Percentiles rank a stretch among this genome's conserved stretches.
Evolutionary conservation across 768 basidiomycete species (phyloP).

Genomic region (Naganishia randhawae): DNA sequence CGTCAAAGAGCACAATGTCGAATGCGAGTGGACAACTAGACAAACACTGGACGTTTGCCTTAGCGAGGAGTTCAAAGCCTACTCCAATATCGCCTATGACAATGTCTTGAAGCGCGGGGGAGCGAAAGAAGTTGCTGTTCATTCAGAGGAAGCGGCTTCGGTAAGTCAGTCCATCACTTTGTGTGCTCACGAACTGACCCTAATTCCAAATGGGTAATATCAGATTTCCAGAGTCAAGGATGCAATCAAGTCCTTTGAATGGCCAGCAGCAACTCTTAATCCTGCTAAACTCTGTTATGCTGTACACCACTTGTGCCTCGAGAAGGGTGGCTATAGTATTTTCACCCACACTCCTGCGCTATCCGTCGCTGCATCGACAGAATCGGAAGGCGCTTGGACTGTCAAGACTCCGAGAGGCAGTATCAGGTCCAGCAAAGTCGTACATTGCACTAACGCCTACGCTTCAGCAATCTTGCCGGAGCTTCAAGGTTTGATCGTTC

Average conservation of each 20-base stretch:
- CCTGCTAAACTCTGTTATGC: conserved; percentile 47
- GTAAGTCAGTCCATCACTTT: not conserved
- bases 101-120: conserved; percentile 21
- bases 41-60: conserved; percentile 40
- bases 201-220: not conserved
- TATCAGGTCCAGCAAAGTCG: conserved; percentile 61
- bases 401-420: conserved; percentile 66
- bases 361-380: conserved; percentile 46
- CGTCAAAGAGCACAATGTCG: conserved; percentile 37
- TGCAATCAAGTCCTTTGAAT: conserved; percentile 50
- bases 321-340: conserved; percentile 47
- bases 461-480: conserved; percentile 71
- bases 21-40: conserved; percentile 45
- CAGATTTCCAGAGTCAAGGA: not conserved
- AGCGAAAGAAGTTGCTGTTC: conserved; percentile 26
- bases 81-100: conserved; percentile 33
- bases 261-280: conserved; percentile 14
- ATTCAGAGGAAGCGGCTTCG: not conserved
- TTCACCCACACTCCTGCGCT: conserved; percentile 73
- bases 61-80: conserved; percentile 38
- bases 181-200: not conserved
- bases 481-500: conserved; percentile 49
- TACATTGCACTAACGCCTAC: conserved; percentile 87
- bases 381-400: conserved; percentile 53
- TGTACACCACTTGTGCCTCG: conserved; percentile 22